Evolutionary conservation across 2,329 filamentous ascomycete species (phyloP), one percentile per base, ranked within the genome.

Genomic region (Zasmidium citrigriseum): DNA sequence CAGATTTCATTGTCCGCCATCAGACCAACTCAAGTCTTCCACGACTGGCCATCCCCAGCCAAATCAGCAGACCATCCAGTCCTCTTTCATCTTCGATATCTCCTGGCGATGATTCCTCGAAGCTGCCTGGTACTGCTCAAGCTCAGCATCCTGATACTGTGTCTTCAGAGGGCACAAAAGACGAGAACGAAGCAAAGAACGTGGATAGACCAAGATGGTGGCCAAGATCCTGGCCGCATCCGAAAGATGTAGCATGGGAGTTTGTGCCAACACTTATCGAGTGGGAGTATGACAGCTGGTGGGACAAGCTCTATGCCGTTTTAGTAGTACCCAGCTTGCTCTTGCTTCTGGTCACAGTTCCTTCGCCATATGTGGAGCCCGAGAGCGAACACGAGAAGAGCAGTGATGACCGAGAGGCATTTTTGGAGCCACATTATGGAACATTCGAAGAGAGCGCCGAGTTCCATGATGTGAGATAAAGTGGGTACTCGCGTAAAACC

Each of bases 281-380:
- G 23, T 99, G 93, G 91, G 79, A 76, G 45, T 84, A 89, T 24
- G 98, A 97, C 75, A 86, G 80, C n/a, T 74, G 89, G n/a, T 91
- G 88, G 86, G 93, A 93, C 67, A 92, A 90, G 69, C 77, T 92
- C 46, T 78, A 97, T 48, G 93, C 91, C 46, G 68, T 95, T 12
- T 82, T 96, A 41, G 93, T 93, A 5, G 88, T 91, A n/a, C 90
- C 93, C 1, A 96, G 89, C 67, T 91, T 99, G 38, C 90, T 99
- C 62, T n/a, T n/a, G n/a, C n/a, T n/a, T n/a, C 77, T 98, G 1
- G 81, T 99, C 2, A 93, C 93, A 0, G 86, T 95, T 48, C 99
- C 95, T 0, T 75, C 99, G 3, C 95, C 95, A 0, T 92, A 99
- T 0, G 90, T 96, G 5, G 93, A 98, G 68, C 84, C 84, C 1